These are phyloP conservation scores for Glycine tomentella DNA, from an alignment of 306 rosid species.

Conservation along the genomic window DNA sequence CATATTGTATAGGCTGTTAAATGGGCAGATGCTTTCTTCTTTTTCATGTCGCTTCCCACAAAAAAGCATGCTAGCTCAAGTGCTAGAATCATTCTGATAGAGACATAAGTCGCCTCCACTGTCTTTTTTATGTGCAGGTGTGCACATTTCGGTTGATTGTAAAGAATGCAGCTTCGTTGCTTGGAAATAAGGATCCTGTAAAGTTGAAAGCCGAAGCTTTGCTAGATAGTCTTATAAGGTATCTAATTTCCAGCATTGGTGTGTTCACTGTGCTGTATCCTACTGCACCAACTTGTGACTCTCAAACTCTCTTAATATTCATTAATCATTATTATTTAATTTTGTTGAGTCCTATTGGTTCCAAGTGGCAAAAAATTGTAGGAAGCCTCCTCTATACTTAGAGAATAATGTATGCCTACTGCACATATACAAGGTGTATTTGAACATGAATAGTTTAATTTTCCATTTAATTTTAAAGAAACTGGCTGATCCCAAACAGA, in stretches of 20 bases:
- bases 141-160: constrained; percentile 91
- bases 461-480: constrained; percentile 27
- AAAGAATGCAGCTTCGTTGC: constrained; percentile 89
- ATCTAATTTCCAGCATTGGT: constrained; percentile 37
- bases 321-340: constrained; percentile 1
- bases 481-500: neutral
- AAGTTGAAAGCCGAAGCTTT: constrained; percentile 90
- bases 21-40: constrained; percentile 40
- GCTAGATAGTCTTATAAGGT: constrained; percentile 85
- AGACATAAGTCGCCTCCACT: constrained; percentile 7
- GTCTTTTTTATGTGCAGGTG: constrained; percentile 60
- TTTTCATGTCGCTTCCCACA: neutral
- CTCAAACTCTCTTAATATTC: constrained; percentile 2
- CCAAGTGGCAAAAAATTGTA: neutral
- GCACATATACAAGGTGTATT: neutral
- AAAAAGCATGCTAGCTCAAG: constrained; percentile 35
- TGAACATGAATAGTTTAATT: constrained; percentile 28
- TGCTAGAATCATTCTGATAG: constrained; percentile 23
- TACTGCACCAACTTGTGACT: constrained; percentile 25
- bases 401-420: constrained; percentile 26
- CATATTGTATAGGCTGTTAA: neutral
- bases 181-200: constrained; percentile 81
- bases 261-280: neutral
- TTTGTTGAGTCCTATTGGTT: constrained; percentile 25
- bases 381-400: constrained; percentile 11